Base-by-base conservation (phyloP, 768 basidiomycete species). In the Tylopilus subfusipes region DNA sequence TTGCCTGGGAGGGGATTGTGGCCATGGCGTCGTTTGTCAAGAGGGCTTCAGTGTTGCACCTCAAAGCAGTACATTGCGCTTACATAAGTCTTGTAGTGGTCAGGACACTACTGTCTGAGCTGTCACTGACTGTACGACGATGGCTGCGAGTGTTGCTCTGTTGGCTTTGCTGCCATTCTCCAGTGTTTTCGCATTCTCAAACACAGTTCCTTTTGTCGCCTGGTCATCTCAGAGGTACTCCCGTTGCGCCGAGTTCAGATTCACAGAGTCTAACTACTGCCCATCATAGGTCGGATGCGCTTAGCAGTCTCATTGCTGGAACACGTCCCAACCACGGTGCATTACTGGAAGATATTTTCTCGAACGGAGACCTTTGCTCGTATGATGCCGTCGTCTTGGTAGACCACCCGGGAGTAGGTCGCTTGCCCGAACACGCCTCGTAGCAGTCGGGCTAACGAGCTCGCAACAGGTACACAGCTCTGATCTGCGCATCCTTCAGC, bases 171-270 rank as follows among this genome's bases (percentile, higher is more conserved):
- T 83, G 36, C 75, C 77, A 36, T 64, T 78, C 7, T 54, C 67
- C 2, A 27, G 60, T 7, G 81, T 74, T 3, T 63, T 78, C 29
- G 86, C 85, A 4, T 88, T 81, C 69, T 80, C 79, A 10, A 75
- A 82, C 53, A 86, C 87, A 0, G 67, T 75, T 6, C 89, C 89
- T 10, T 64, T 90, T 14, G 68, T 91, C 2, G 81, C 82, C 12
- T 91, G 90, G 88, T 82, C 88, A 1, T 87, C 86, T 22, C 73
- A 78, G 42, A 77, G 75, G 88, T 87, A 65, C n/a, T 2, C 4
- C 56, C 21, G 36, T 38, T 29, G 14, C 6, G 21, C 45, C 46
- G 9, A 30, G 3, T 50, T 24, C 16, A 24, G 21, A 27, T 31
- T 48, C 25, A 19, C 47, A 29, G n/a, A 19, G 22, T 34, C 48